Percentiles rank a stretch among this genome's conserved stretches.
Conservation (phyloP, 2,329 filamentous ascomycete species). For the Ascochyta fabae region DNA sequence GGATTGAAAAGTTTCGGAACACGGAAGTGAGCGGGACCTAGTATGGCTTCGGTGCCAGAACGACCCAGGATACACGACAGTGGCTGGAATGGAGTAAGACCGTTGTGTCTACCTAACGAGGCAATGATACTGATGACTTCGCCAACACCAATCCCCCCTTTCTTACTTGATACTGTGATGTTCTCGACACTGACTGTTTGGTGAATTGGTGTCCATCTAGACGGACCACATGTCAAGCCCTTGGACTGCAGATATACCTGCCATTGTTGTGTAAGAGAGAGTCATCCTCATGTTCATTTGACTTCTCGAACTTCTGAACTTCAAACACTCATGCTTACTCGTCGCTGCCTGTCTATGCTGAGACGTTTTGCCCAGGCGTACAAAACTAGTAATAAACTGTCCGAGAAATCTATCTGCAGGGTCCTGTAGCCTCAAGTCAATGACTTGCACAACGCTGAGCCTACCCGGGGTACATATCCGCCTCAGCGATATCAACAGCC, state of each 20-base stretch:
- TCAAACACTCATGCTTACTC: background rate
- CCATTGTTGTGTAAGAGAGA: background rate
- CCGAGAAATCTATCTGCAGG: background rate
- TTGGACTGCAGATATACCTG: background rate
- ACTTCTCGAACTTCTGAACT: background rate
- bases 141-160: background rate
- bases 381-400: background rate
- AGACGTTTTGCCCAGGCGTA: background rate
- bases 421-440: background rate
- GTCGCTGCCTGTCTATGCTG: background rate
- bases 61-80: conserved; percentile 1
- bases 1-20: conserved; percentile 12
- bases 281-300: background rate
- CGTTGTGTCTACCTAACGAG: conserved; percentile 19
- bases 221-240: background rate
- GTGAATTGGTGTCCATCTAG: background rate
- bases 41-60: conserved; percentile 17
- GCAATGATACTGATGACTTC: conserved; percentile 20
- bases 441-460: background rate
- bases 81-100: conserved; percentile 16
- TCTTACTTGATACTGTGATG: background rate
- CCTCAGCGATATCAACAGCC: too few relatives aligned
- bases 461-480: background rate
- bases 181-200: background rate
- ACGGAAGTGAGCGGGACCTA: conserved; percentile 13